Evolutionary conservation across 208 protist species (phyloP).

Genomic region (Trypanosoma melophagium): DNA sequence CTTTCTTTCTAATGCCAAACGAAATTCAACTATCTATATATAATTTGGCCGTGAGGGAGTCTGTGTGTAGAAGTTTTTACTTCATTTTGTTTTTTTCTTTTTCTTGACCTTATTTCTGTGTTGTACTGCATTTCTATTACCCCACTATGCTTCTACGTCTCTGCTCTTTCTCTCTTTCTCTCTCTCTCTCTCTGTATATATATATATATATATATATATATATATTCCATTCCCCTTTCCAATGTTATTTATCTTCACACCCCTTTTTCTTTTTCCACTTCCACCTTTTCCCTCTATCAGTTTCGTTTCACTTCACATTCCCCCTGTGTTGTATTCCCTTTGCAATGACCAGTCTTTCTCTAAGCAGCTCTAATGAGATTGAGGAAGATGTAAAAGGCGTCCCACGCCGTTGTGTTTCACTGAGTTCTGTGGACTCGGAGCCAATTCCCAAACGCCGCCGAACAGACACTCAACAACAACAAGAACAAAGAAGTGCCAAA

Average conservation of each 20-base stretch:
- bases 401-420: constrained; percentile 47
- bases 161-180: background rate
- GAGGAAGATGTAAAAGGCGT: constrained; percentile 11
- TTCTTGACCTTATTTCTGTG: background rate
- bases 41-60: too few species aligned
- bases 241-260: background rate
- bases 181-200: too few species aligned
- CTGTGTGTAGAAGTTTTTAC: background rate
- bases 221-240: background rate
- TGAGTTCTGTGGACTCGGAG: constrained; percentile 85
- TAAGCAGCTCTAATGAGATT: constrained; percentile 5
- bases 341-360: background rate
- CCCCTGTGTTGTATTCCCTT: background rate
- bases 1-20: background rate
- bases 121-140: background rate
- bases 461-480: background rate
- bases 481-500: background rate
- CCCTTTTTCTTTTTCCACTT: constrained; percentile 6
- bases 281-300: background rate
- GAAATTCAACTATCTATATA: background rate
- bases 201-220: constrained; percentile 2
- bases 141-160: background rate
- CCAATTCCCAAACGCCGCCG: constrained; percentile 38
- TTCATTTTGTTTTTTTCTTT: constrained; percentile 2
- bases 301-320: background rate